phyloP scores from a whole-genome alignment of 225 moss, liverwort and hornwort species.

The Ulota crispa region DNA sequence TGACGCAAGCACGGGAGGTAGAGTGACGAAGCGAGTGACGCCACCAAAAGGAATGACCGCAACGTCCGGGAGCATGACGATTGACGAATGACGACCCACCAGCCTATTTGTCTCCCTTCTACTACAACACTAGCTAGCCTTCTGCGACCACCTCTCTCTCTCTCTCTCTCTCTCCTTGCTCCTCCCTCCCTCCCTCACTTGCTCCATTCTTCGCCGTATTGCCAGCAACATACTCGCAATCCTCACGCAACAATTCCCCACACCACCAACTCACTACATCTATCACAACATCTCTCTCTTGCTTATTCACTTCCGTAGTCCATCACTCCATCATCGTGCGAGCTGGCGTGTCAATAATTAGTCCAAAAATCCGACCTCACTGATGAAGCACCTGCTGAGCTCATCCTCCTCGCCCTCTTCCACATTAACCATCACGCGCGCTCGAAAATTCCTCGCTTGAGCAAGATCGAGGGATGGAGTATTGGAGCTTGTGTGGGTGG shows the following conservation, averaged over 20 bases:
- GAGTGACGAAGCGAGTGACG: conserved; percentile 20
- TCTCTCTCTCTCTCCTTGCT: too few relatives aligned
- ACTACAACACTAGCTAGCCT: neutral
- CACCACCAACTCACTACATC: neutral
- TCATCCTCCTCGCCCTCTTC: neutral
- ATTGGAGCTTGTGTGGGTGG: conserved; percentile 45
- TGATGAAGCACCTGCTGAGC: neutral
- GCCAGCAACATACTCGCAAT: neutral
- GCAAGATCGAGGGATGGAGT: neutral
- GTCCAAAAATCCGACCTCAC: conserved; percentile 4
- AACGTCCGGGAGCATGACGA: neutral
- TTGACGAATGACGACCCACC: too few relatives aligned
- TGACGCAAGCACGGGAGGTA: neutral
- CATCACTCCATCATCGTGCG: too few relatives aligned
- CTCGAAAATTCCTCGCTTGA: neutral
- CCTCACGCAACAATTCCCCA: neutral
- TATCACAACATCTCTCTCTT: neutral
- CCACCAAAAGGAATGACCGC: neutral
- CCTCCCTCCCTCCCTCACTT: too few relatives aligned
- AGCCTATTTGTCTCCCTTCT: neutral
- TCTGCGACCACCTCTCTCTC: too few relatives aligned
- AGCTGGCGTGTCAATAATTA: neutral
- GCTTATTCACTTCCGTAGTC: too few relatives aligned
- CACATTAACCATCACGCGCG: too few relatives aligned
- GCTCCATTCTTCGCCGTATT: neutral